A percentile compares a stretch with the other conserved stretches of the same genome.
Conservation (phyloP, 108 stramenopile species). For the Nitzschia palea region DNA sequence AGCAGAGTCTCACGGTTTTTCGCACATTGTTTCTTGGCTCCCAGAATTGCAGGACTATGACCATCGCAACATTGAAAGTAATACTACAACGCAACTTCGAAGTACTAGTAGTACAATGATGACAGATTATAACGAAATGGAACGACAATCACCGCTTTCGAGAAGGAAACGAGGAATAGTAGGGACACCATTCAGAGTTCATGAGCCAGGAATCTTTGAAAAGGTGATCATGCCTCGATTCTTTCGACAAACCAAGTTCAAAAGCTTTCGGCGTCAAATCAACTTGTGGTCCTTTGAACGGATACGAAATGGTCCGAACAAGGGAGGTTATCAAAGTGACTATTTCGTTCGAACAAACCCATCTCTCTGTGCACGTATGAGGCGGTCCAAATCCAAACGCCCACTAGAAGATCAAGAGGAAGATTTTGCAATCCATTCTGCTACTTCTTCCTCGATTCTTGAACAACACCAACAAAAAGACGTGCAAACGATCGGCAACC, state of each 20-base stretch:
- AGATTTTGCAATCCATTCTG: too few species aligned
- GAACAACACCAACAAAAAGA: too few species aligned
- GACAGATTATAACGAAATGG: too few species aligned
- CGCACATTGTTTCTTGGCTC: constrained; percentile 64
- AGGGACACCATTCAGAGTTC: constrained; percentile 41
- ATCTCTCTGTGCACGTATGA: constrained; percentile 6
- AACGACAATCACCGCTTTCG: too few species aligned
- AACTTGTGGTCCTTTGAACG: constrained; percentile 74
- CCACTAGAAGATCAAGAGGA: too few species aligned
- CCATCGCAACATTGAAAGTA: too few species aligned
- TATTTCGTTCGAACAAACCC: constrained; percentile 38
- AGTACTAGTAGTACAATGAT: too few species aligned
- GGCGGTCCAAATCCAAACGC: constrained; percentile 17
- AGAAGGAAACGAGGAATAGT: too few species aligned
- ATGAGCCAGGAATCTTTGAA: constrained; percentile 35
- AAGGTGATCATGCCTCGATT: constrained; percentile 60
- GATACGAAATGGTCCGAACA: constrained; percentile 46
- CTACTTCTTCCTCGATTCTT: too few species aligned
- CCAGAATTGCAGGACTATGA: too few species aligned
- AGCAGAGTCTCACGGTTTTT: constrained; percentile 36
- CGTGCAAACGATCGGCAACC: too few species aligned
- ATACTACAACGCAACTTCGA: too few species aligned
- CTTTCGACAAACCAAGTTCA: constrained; percentile 81
- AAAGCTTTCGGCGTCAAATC: constrained; percentile 80
- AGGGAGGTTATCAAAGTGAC: constrained; percentile 62